A percentile compares a stretch with the other conserved stretches of the same genome.
phyloP scores from a whole-genome alignment of 495 filamentous ascomycete genomes.

The Elaphomyces granulatus region DNA sequence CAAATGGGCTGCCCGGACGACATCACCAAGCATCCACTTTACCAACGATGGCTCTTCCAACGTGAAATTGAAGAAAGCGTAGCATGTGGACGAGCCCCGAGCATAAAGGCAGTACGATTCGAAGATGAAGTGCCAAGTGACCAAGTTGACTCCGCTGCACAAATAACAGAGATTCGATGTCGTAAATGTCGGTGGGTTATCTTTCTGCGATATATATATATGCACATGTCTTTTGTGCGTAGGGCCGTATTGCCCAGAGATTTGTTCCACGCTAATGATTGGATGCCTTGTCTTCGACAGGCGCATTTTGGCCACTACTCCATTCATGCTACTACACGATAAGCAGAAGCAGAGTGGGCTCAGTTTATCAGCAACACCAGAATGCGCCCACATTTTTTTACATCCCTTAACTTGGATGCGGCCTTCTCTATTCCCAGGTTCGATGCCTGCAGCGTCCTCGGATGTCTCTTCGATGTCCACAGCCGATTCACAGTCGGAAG shows the following conservation, averaged over 20 bases:
- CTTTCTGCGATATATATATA: no score
- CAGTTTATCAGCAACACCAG: conserved; percentile 7
- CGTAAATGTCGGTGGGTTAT: conserved; percentile 45
- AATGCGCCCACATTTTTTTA: conserved; percentile 75
- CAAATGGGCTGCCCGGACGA: conserved; percentile 63
- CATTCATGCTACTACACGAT: conserved; percentile 44
- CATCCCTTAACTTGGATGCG: conserved; percentile 93
- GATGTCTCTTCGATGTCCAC: not conserved
- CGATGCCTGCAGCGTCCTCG: conserved; percentile 4
- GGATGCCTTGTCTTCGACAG: conserved; percentile 25
- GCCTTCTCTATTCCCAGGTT: conserved; percentile 41
- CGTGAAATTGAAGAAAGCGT: conserved; percentile 61
- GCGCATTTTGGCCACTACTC: conserved; percentile 46
- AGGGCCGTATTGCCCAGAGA: no score
- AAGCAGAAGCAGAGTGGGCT: conserved; percentile 11
- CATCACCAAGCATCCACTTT: conserved; percentile 52
- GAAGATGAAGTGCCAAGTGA: conserved; percentile 52
- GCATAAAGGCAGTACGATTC: conserved; percentile 61
- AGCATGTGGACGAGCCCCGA: conserved; percentile 55
- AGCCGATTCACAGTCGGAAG: conserved; percentile 26
- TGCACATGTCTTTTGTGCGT: no score
- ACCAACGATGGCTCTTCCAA: conserved; percentile 81
- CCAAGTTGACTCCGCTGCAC: conserved; percentile 9
- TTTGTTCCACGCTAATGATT: no score
- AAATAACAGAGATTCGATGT: conserved; percentile 39